Percentiles rank a stretch among this genome's conserved stretches.
phyloP scores from a whole-genome alignment of 2,329 filamentous ascomycete genomes.

The Cadophora gregata region DNA sequence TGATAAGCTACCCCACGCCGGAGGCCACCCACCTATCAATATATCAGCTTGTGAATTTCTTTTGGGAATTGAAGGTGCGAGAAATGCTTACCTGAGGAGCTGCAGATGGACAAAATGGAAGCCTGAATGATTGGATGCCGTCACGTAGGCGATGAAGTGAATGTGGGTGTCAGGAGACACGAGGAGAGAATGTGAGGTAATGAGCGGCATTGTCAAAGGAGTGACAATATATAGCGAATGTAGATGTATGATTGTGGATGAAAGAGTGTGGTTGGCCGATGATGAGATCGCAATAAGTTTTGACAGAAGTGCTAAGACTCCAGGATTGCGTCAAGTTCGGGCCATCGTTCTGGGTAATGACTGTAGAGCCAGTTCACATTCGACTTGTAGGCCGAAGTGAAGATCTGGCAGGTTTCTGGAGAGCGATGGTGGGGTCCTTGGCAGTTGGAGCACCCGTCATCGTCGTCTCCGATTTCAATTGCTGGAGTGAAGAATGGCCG shows the following conservation, averaged over 20 bases:
- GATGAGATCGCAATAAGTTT: background rate
- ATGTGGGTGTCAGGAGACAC: background rate
- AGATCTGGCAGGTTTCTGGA: constrained; percentile 17
- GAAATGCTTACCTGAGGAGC: background rate
- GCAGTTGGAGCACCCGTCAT: background rate
- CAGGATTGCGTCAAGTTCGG: constrained; percentile 12
- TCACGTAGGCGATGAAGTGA: background rate
- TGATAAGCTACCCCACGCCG: background rate
- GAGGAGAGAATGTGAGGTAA: background rate
- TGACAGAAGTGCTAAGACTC: constrained; percentile 9
- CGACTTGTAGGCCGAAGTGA: constrained; percentile 1
- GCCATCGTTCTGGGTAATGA: constrained; percentile 14
- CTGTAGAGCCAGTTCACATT: constrained; percentile 18
- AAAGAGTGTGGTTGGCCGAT: background rate
- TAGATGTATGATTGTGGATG: background rate
- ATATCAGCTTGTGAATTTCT: too few relatives aligned
- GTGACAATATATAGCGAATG: background rate
- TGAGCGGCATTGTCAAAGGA: background rate
- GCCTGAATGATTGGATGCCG: background rate
- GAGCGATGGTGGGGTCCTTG: background rate
- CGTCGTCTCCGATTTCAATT: constrained; percentile 13
- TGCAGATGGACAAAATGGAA: background rate
- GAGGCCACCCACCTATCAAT: background rate
- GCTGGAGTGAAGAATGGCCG: constrained; percentile 1
- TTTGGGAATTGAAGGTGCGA: too few relatives aligned